Percentiles rank a stretch among this genome's conserved stretches.
Conservation (phyloP, 2,329 filamentous ascomycete species). For the Hymenoscyphus occultus region DNA sequence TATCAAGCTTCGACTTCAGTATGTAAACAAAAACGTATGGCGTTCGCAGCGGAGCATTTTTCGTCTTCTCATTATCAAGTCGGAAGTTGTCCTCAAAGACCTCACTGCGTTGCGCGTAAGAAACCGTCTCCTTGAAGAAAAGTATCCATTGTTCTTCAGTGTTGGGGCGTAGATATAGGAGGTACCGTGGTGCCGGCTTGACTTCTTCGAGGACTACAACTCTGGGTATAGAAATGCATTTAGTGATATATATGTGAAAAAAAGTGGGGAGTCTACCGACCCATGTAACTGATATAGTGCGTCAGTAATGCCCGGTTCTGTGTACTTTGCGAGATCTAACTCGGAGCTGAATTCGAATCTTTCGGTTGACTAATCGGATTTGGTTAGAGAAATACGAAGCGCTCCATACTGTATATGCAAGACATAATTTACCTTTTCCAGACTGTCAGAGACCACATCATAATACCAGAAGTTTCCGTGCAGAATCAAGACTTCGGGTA, state of each 20-base stretch:
- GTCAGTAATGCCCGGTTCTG: not conserved
- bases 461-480: not conserved
- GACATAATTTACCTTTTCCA: not conserved
- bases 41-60: not conserved
- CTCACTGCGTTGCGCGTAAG: not conserved
- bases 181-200: not conserved
- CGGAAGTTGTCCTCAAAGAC: not conserved
- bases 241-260: not conserved
- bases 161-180: not conserved
- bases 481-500: not conserved
- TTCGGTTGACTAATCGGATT: not conserved
- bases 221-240: not conserved
- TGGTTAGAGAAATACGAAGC: not conserved
- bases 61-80: not conserved
- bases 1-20: not conserved
- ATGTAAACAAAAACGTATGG: not conserved
- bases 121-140: not conserved
- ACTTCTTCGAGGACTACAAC: not conserved
- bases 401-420: not conserved
- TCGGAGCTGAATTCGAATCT: not conserved
- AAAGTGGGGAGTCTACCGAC: not conserved
- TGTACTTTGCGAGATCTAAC: not conserved
- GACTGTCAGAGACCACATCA: not conserved
- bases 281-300: not conserved
- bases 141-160: not conserved